These are phyloP conservation scores for Boletus reticuloceps DNA, from an alignment of 768 basidiomycete genomes.

Conservation along the genomic window DNA sequence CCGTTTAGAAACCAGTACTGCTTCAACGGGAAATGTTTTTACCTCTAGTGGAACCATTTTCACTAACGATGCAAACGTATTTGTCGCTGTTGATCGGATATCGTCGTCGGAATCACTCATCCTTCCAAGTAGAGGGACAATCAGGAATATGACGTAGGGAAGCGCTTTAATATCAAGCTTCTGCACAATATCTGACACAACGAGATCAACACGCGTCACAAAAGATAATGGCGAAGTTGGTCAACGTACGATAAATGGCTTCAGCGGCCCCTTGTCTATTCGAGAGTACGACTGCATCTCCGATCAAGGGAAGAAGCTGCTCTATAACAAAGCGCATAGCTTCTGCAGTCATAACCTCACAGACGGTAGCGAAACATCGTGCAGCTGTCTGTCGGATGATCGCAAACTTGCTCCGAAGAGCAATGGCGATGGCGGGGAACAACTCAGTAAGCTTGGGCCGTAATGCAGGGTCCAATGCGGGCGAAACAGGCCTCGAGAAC, in stretches of 20 bases:
- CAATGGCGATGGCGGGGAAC: constrained; percentile 73
- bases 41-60: constrained; percentile 99
- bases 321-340: constrained; percentile 93
- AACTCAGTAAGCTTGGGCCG: constrained; percentile 66
- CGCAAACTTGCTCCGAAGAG: constrained; percentile 82
- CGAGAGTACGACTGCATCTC: constrained; percentile 67
- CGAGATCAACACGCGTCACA: constrained; percentile 8
- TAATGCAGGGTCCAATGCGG: constrained; percentile 68
- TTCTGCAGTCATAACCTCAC: constrained; percentile 78
- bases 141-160: constrained; percentile 95
- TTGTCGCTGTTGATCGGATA: constrained; percentile 91
- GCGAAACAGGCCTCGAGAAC: constrained; percentile 81
- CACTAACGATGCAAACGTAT: constrained; percentile 93
- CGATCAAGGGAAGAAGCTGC: constrained; percentile 73
- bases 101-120: constrained; percentile 96
- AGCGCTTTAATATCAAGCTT: constrained; percentile 90
- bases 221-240: neutral
- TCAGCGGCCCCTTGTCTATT: constrained; percentile 91
- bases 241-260: constrained; percentile 81
- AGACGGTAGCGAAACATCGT: constrained; percentile 83
- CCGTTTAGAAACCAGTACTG: neutral
- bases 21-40: constrained; percentile 15
- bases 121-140: constrained; percentile 92
- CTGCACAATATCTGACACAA: constrained; percentile 77
- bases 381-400: constrained; percentile 90